Evolutionary conservation across 163 green algal species (phyloP).

Genomic region (Coccomyxa subellipsoidea): DNA sequence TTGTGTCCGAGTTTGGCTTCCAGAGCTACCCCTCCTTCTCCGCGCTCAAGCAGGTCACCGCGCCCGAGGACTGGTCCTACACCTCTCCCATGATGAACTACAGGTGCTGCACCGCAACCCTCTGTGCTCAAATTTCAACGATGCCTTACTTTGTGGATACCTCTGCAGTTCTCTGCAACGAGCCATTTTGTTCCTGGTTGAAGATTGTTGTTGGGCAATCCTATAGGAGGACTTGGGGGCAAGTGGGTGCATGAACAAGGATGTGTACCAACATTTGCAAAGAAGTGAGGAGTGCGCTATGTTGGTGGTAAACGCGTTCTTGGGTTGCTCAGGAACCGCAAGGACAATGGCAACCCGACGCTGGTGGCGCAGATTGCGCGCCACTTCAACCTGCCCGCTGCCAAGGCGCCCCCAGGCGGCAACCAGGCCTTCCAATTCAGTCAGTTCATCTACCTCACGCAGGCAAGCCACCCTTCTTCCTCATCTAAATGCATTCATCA

Average conservation of each 20-base stretch:
- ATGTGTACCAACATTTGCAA: background rate
- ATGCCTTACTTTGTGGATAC: too few relatives aligned
- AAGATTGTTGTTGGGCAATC: too few relatives aligned
- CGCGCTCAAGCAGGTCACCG: constrained; percentile 23
- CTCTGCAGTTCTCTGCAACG: too few relatives aligned
- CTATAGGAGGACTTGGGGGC: too few relatives aligned
- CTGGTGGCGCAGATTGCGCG: constrained; percentile 46
- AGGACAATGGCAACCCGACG: constrained; percentile 41
- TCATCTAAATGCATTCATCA: too few relatives aligned
- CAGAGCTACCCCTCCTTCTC: constrained; percentile 57
- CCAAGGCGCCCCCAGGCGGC: background rate
- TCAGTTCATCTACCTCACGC: constrained; percentile 55
- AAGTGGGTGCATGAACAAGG: background rate
- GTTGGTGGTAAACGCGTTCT: too few relatives aligned
- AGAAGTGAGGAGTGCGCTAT: too few relatives aligned
- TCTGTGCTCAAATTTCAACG: background rate
- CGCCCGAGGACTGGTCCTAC: constrained; percentile 36
- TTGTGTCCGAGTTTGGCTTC: constrained; percentile 73
- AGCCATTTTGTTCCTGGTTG: too few relatives aligned
- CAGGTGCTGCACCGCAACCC: constrained; percentile 17
- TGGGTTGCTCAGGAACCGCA: constrained; percentile 38
- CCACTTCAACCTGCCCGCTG: constrained; percentile 48
- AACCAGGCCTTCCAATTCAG: constrained; percentile 20
- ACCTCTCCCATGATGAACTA: constrained; percentile 39
- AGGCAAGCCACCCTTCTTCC: constrained; percentile 19